Base-by-base conservation (phyloP, 163 green algal genomes). In the Prototheca cutis region DNA sequence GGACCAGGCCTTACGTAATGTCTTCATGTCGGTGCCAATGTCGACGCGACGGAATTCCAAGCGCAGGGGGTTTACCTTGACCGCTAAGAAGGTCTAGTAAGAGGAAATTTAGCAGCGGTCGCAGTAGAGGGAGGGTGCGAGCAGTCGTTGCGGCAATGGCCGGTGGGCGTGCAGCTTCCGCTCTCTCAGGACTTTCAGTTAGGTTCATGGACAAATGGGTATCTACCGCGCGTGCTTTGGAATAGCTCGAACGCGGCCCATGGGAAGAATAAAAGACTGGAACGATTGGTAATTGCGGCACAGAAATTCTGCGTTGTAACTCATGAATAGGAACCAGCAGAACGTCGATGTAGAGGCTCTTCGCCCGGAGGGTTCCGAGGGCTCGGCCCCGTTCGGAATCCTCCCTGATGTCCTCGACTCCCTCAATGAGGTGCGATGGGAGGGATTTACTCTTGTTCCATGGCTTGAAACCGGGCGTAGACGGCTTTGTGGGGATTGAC, bases 381-480 rank as follows among this genome's bases (percentile, higher is more conserved):
- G 42, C 18, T 51, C 42, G 42, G 10, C 6, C 3, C 45, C 29
- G 33, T 39, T 39, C 30, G 27, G 25, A 15, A 36, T 56, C 10
- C 0, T 21, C 25, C 40, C 25, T 7, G 30, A 40, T 45, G 7
- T 6, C 8, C 58, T 57, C 28, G 30, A 39, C 45, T 15, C 27
- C 51, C 27, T 58, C 10, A 58, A 58, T 30, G 29, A 58, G 51
- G 51, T 58, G 30, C 51, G 48, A 2, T 51, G 10, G 13, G 10
- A 28, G 42, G 18, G 10, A 28, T 17, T 51, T 51, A 28, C 17
- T 51, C 13, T 24, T 1, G 17, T 51, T 51, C 18, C 13, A 53
- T 15, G 6, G 24, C n/a, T 42, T 10, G 0, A 45, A 45, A 21
- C 13, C 13, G 36, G 13, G 36, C 18, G 4, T 40, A 19, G 59